Percentiles rank a stretch among this genome's conserved stretches.
Conservation (phyloP, 441 rosid genomes). For the Populus hybrid region DNA sequence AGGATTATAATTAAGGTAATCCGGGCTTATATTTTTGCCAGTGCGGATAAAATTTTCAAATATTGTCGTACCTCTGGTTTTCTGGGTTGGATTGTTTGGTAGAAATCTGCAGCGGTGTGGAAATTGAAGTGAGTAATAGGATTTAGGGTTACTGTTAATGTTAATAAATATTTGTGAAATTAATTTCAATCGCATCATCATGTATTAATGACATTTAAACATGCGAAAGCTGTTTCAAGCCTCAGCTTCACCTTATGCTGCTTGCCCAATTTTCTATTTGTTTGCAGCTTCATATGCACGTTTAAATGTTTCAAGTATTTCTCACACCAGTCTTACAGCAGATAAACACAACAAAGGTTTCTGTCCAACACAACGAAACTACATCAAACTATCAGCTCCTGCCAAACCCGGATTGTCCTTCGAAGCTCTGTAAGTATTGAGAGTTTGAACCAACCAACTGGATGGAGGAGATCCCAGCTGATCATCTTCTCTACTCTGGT, state of each 20-base stretch:
- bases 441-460: no score
- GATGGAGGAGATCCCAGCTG: no score
- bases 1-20: neutral
- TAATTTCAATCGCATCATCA: neutral
- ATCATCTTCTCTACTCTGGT: no score
- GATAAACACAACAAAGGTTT: neutral
- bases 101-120: neutral
- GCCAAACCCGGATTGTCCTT: no score
- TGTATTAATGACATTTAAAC: neutral
- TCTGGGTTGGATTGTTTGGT: neutral
- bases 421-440: no score
- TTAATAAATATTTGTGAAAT: neutral
- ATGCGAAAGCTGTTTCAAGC: neutral
- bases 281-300: neutral
- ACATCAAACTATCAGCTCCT: no score
- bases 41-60: neutral
- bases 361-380: no score
- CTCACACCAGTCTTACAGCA: neutral
- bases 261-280: neutral
- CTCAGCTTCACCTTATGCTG: neutral
- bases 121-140: neutral
- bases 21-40: neutral
- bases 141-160: neutral
- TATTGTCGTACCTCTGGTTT: neutral
- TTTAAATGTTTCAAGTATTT: neutral